Evolutionary conservation across 2,329 filamentous ascomycete species (phyloP), one percentile per base, ranked within the genome.

Genomic region (Myriosclerotinia duriaeana): DNA sequence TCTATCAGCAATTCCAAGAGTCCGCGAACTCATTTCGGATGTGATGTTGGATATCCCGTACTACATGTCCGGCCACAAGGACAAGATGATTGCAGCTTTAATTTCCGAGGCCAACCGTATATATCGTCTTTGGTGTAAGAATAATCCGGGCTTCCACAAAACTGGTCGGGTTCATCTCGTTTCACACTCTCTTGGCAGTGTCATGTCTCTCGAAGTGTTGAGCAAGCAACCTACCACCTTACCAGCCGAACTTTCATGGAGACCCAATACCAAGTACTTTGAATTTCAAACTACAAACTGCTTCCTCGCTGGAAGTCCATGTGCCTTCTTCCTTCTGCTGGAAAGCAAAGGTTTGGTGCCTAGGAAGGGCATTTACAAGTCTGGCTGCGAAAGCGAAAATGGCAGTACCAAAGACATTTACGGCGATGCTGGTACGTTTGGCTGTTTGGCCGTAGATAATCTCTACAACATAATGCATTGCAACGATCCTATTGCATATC

Each of bases 31-130:
- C 76, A 96, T 99, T 69, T 96, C 91, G 53, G 95, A 99, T 77
- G 92, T 99, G 72, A 97, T 99, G 92, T 89, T 98, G 60, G 95
- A 99, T 76, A 94, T 99, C 60, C 95, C 95, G 0, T 98, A 97
- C 76, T 99, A 98, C 79, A 89, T 99, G 79, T 98, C 94, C 0
- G 91, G 96, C 67, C 94, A 98, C 78, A 97, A 98, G 74, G 86
- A 89, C 5, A 97, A 93, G 77, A 98, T 99, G 93, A 90, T 97
- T 61, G 85, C 89, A 53, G 93, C 95, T 1, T 88, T 97, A 58
- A 89, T 96, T 52, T 85, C 85, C 67, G 95, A 99, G 79, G 94
- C 95, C 9, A 99, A 99, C 74, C 87, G 94, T 6, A 91, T 99
- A n/a, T 98, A 97, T 76, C 87, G 91, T 22, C 83, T 98, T 1